Evolutionary conservation across 2,329 filamentous ascomycete genomes (phyloP).

Genomic region (Ophiostoma montium): DNA sequence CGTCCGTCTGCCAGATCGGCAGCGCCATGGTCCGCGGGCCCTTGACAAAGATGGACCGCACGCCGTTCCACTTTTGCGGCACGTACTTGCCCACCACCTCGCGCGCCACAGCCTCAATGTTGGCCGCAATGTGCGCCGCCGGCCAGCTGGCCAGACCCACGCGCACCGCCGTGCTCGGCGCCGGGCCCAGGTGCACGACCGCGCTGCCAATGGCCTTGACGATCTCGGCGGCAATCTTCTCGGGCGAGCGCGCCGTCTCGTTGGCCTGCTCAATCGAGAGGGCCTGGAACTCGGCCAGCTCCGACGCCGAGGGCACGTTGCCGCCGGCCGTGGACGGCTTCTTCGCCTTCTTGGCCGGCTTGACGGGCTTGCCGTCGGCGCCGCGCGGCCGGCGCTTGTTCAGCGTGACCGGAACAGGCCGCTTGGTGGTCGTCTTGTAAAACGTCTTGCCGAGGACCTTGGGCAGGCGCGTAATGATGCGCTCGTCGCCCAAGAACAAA

Average conservation of each 20-base stretch:
- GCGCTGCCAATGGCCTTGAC: constrained; percentile 63
- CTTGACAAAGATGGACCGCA: constrained; percentile 80
- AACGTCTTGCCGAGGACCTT: constrained; percentile 79
- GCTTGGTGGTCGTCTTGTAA: constrained; percentile 69
- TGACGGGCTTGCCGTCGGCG: constrained; percentile 42
- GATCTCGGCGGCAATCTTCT: constrained; percentile 66
- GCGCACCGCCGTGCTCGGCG: constrained; percentile 66
- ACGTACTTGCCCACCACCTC: constrained; percentile 66
- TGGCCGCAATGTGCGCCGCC: constrained; percentile 63
- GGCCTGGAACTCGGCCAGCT: constrained; percentile 58
- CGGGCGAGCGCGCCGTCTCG: constrained; percentile 36
- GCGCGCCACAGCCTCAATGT: constrained; percentile 58
- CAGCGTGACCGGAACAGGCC: constrained; percentile 72
- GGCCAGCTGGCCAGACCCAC: constrained; percentile 65
- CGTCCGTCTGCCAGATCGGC: constrained; percentile 87
- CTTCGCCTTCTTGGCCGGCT: constrained; percentile 36
- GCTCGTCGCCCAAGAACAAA: constrained; percentile 83
- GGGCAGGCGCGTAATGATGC: constrained; percentile 63
- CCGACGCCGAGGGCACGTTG: constrained; percentile 70
- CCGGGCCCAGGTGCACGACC: constrained; percentile 64
- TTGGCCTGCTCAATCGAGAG: constrained; percentile 43
- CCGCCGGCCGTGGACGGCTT: constrained; percentile 36
- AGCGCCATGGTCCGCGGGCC: constrained; percentile 74
- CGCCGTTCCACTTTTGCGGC: constrained; percentile 74
- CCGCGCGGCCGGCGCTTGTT: constrained; percentile 45